A percentile compares a stretch with the other conserved stretches of the same genome.
Conservation (phyloP, 345 rosid species). For the Boechera divaricarpa region DNA sequence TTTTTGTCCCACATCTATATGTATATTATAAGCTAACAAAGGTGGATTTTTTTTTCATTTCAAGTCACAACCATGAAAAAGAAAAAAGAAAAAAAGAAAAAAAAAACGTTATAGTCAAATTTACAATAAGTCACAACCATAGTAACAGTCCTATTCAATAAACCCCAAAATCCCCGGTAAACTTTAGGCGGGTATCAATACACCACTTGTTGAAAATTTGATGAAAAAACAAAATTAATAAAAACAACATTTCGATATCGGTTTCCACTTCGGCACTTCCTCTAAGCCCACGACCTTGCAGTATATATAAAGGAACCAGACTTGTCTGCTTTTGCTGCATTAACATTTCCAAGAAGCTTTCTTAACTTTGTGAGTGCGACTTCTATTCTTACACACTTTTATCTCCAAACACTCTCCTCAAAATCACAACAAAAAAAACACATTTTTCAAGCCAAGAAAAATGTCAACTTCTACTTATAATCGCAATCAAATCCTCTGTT, state of each 20-base stretch:
- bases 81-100: no score
- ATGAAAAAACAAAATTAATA: neutral
- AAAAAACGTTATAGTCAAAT: neutral
- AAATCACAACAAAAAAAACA: slow-evolving; percentile 14
- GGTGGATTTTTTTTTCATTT: neutral
- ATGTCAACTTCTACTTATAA: slow-evolving; percentile 45
- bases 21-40: no score
- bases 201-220: slow-evolving; percentile 33
- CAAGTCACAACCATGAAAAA: neutral
- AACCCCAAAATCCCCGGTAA: slow-evolving; percentile 10
- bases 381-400: slow-evolving; percentile 37
- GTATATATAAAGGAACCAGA: slow-evolving; percentile 45
- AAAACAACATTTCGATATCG: slow-evolving; percentile 29
- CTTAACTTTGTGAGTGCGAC: slow-evolving; percentile 43
- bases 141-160: slow-evolving; percentile 9
- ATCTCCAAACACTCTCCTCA: slow-evolving; percentile 34
- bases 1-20: neutral
- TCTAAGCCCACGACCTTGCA: slow-evolving; percentile 33
- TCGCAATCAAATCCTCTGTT: slow-evolving; percentile 33
- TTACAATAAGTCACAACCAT: neutral
- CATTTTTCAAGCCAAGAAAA: slow-evolving; percentile 20
- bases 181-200: slow-evolving; percentile 4
- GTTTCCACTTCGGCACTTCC: slow-evolving; percentile 37
- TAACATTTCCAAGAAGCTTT: slow-evolving; percentile 44
- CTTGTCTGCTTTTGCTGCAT: slow-evolving; percentile 48